Percentiles rank a stretch among this genome's conserved stretches.
These are phyloP conservation scores for Colletotrichum spinosum DNA, from an alignment of 2,329 filamentous ascomycete species.

Conservation along the genomic window DNA sequence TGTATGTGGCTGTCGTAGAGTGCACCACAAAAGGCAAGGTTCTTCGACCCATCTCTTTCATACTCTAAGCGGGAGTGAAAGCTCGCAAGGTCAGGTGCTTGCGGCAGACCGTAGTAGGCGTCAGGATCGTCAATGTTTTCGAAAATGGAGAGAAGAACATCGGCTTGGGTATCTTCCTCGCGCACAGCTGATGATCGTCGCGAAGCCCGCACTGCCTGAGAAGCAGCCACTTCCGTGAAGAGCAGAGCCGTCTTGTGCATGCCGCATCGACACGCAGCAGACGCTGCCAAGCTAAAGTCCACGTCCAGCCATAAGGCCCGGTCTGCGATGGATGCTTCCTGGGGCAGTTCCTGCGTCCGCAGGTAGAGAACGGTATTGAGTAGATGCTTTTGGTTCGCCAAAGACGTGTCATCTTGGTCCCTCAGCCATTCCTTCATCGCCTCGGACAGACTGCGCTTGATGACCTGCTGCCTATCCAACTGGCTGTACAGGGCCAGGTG, in stretches of 20 bases:
- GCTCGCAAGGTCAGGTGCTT: conserved; percentile 79
- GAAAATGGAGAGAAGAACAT: conserved; percentile 84
- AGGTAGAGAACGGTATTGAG: conserved; percentile 88
- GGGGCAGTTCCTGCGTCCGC: conserved; percentile 80
- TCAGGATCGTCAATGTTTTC: conserved; percentile 96
- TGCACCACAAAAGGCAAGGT: conserved; percentile 89
- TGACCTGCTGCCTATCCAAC: conserved; percentile 67
- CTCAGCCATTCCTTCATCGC: conserved; percentile 74
- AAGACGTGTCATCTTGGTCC: conserved; percentile 47
- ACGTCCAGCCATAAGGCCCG: conserved; percentile 88
- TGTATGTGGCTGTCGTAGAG: conserved; percentile 89
- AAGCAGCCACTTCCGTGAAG: conserved; percentile 79
- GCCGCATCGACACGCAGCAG: conserved; percentile 79
- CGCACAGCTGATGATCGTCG: conserved; percentile 73
- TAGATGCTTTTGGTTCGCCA: conserved; percentile 73
- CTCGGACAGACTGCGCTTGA: conserved; percentile 73
- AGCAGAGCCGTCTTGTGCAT: conserved; percentile 90
- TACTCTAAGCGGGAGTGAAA: conserved; percentile 88
- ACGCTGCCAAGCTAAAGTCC: conserved; percentile 76
- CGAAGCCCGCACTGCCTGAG: conserved; percentile 67
- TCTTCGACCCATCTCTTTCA: conserved; percentile 88
- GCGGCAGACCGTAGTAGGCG: conserved; percentile 91
- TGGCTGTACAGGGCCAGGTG: conserved; percentile 83
- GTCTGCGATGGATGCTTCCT: conserved; percentile 83
- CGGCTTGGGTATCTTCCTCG: conserved; percentile 65